phyloP scores from a whole-genome alignment of 257 asterid genomes.

The Nicotiana sylvestris region DNA sequence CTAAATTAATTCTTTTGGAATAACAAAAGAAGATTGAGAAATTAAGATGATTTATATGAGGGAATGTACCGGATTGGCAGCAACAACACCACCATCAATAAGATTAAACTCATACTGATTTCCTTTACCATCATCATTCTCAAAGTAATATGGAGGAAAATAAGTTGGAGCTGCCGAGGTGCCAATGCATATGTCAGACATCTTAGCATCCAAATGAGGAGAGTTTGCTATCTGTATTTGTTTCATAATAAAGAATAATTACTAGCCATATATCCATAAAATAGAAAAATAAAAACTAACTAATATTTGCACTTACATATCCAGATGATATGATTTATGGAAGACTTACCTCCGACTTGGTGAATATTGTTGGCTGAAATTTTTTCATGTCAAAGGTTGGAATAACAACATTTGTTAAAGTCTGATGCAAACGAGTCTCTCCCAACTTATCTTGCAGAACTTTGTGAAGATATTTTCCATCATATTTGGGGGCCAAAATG shows the following conservation, averaged over 20 bases:
- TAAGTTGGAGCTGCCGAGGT: not conserved
- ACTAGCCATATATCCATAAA: not conserved
- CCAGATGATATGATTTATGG: not conserved
- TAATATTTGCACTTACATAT: not conserved
- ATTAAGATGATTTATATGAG: not conserved
- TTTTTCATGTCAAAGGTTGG: slow-evolving; percentile 37
- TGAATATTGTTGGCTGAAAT: slow-evolving; percentile 48
- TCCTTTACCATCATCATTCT: not conserved
- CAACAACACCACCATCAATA: not conserved
- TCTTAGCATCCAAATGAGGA: slow-evolving; percentile 4
- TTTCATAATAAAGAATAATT: not conserved
- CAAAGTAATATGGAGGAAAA: not conserved
- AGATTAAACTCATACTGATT: not conserved
- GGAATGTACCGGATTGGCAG: not conserved
- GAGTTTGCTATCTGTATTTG: slow-evolving; percentile 32
- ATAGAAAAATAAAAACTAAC: no score
- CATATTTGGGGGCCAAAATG: slow-evolving; percentile 38
- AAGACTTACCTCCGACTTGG: slow-evolving; percentile 35
- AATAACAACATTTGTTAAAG: slow-evolving; percentile 51
- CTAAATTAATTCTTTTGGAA: not conserved
- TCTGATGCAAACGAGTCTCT: slow-evolving; percentile 34
- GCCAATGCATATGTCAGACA: not conserved
- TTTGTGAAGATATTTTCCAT: slow-evolving; percentile 40
- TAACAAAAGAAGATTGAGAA: not conserved
- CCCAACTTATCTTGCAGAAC: slow-evolving; percentile 32